These are phyloP conservation scores for Rhizopogon vesiculosus DNA, from an alignment of 768 basidiomycete genomes.

Conservation along the genomic window DNA sequence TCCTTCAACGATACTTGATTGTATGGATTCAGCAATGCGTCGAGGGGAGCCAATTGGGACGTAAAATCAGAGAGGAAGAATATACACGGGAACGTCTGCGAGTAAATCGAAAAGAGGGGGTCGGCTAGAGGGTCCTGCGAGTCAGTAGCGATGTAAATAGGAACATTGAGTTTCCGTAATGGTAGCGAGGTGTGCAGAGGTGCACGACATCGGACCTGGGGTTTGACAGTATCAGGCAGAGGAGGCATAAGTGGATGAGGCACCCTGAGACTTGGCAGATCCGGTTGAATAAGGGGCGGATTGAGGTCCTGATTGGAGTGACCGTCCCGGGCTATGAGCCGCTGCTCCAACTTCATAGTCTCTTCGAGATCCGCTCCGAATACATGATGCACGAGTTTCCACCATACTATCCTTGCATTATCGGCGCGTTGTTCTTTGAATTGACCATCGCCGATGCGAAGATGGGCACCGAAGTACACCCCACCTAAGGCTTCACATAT, in stretches of 20 bases:
- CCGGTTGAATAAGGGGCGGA: slow-evolving; percentile 15
- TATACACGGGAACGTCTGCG: slow-evolving; percentile 57
- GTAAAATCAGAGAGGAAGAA: slow-evolving; percentile 55
- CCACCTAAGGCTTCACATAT: slow-evolving; percentile 42
- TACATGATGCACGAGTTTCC: slow-evolving; percentile 45
- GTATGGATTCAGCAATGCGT: slow-evolving; percentile 34
- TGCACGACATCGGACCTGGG: slow-evolving; percentile 32
- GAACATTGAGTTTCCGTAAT: slow-evolving; percentile 44
- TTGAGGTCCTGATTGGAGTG: slow-evolving; percentile 3
- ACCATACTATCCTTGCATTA: slow-evolving; percentile 51
- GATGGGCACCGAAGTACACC: slow-evolving; percentile 56
- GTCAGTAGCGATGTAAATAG: slow-evolving; percentile 68
- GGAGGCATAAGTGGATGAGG: slow-evolving; percentile 24
- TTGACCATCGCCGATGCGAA: slow-evolving; percentile 64
- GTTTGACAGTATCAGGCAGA: slow-evolving; percentile 13
- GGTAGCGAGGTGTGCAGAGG: slow-evolving; percentile 28
- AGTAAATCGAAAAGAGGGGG: slow-evolving; percentile 40
- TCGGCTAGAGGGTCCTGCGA: slow-evolving; percentile 34
- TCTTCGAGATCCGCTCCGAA: slow-evolving; percentile 38
- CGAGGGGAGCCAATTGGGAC: slow-evolving; percentile 23
- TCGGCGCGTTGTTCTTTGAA: slow-evolving; percentile 41
- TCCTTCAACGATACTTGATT: slow-evolving; percentile 44
- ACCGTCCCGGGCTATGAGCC: not conserved
- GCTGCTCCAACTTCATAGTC: slow-evolving; percentile 25
- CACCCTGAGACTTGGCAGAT: slow-evolving; percentile 14